Percentiles rank a stretch among this genome's conserved stretches.
Conservation (phyloP, 1,139 yeast species). For the Diutina neorugosa region DNA sequence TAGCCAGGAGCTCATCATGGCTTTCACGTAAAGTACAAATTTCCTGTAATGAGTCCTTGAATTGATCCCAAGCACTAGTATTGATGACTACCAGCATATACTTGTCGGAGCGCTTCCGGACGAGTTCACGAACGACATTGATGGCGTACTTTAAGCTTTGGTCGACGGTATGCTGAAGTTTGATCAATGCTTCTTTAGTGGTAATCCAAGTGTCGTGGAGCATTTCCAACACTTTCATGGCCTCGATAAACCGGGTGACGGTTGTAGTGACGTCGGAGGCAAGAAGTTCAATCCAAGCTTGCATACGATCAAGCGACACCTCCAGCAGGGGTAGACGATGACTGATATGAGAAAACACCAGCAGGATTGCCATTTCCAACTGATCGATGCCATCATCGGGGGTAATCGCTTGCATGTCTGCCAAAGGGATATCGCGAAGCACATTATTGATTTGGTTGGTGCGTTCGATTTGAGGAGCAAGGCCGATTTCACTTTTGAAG, state of each 20-base stretch:
- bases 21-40: not conserved
- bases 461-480: conserved; percentile 16
- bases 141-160: not conserved
- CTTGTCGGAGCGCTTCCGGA: not conserved
- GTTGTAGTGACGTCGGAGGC: not conserved
- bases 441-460: not conserved
- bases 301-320: not conserved
- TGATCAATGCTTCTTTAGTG: not conserved
- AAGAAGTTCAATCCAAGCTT: not conserved
- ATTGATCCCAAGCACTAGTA: not conserved
- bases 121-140: not conserved
- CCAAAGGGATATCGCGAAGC: not conserved
- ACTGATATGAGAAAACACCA: not conserved
- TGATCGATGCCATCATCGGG: not conserved
- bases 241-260: not conserved
- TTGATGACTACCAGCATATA: not conserved
- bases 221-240: not conserved
- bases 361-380: not conserved
- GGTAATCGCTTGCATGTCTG: not conserved
- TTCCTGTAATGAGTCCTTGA: not conserved
- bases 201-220: not conserved
- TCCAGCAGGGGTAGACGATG: not conserved
- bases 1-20: not conserved
- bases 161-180: not conserved
- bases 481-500: conserved; percentile 61